Base-by-base conservation (phyloP, 371 early-diverging fungal genomes). In the Rhizopus arrhizus region DNA sequence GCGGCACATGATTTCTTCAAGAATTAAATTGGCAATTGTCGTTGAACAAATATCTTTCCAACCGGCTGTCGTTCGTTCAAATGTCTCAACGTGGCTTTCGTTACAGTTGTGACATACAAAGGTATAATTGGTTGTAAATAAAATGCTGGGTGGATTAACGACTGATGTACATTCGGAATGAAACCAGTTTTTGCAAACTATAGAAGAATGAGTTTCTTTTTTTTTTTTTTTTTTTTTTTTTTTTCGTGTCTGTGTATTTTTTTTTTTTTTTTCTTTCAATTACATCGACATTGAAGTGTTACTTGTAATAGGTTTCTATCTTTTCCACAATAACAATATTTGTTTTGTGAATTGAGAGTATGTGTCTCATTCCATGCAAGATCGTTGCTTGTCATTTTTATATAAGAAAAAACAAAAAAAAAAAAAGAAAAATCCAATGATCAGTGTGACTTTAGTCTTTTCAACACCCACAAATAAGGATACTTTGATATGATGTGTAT, bases 21-120 rank as follows among this genome's bases (percentile, higher is more conserved):
- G 62, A 38, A 80, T 80, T 34, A 89, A 59, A 59, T 88, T 88
- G 43, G 89, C 88, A 22, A 89, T 80, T 0, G 87, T 78, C 2
- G 86, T 85, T 8, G 84, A 81, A 32, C 84, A 82, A 5, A 87
- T 85, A 59, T 88, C 88, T 63, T 89, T 88, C 89, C 89, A 89
- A 28, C 85, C 84, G 7, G 86, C 88, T 12, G 85, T 80, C 3
- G 83, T 84, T 28, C 87, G 79, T 68, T 88, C 83, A 65, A 80
- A 87, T 28, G 64, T 68, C 50, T 86, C 85, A n/a, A 49, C 61
- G 28, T 67, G 64, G 49, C 62, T 66, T 11, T 67, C 66, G 15
- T 61, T 65, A 58, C 84, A 85, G 12, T 68, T 57, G 11, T 65
- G 70, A 65, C 89, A 89, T 0, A 68, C 56, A 58, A 89, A 87